phyloP scores from a whole-genome alignment of 495 filamentous ascomycete species.

The Astrothelium macrocarpum region DNA sequence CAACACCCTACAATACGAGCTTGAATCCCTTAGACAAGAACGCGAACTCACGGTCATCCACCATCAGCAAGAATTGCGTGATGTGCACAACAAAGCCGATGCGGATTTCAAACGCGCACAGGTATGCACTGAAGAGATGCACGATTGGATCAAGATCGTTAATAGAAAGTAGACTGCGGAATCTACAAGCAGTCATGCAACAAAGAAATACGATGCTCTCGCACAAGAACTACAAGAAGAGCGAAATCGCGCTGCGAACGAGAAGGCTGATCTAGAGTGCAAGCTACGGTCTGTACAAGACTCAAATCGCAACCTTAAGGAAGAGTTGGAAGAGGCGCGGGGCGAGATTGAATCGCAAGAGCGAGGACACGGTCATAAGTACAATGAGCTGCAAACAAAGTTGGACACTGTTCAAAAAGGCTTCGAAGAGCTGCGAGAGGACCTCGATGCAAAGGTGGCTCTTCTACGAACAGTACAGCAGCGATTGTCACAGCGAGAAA shows the following conservation, averaged over 20 bases:
- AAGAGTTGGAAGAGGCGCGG: slow-evolving; percentile 67
- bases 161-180: slow-evolving; percentile 45
- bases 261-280: slow-evolving; percentile 61
- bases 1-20: slow-evolving; percentile 58
- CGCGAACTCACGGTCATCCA: slow-evolving; percentile 65
- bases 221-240: slow-evolving; percentile 60
- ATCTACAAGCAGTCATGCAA: slow-evolving; percentile 54
- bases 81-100: slow-evolving; percentile 63
- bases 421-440: slow-evolving; percentile 61
- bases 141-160: not conserved
- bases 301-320: slow-evolving; percentile 58
- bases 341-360: slow-evolving; percentile 61
- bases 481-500: slow-evolving; percentile 56
- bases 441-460: slow-evolving; percentile 53
- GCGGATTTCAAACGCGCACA: slow-evolving; percentile 77
- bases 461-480: slow-evolving; percentile 57
- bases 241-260: slow-evolving; percentile 55
- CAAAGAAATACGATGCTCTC: slow-evolving; percentile 61
- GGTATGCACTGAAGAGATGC: slow-evolving; percentile 30
- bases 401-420: slow-evolving; percentile 56
- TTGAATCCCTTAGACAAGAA: slow-evolving; percentile 72
- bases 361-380: slow-evolving; percentile 57
- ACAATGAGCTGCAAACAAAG: slow-evolving; percentile 61
- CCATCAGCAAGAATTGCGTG: slow-evolving; percentile 74
- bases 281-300: slow-evolving; percentile 62